Conservation (phyloP, 352 stramenopile species). For the Pythium insidiosum region DNA sequence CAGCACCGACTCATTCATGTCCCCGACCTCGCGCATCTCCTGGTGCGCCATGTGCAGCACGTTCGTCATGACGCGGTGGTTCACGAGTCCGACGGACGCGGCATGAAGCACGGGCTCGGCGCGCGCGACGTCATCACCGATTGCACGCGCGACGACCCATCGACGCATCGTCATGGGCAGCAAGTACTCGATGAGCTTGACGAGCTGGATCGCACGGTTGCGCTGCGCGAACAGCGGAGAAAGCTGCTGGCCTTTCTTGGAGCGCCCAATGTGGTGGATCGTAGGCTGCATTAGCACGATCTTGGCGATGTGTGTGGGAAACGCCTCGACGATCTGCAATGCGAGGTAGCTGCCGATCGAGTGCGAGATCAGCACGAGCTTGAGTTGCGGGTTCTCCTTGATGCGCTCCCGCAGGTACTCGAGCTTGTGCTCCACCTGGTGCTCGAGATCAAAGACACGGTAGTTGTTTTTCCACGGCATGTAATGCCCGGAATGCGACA, state of each 20-base stretch:
- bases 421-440: constrained; percentile 53
- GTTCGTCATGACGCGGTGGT: constrained; percentile 48
- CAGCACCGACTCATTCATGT: constrained; percentile 35
- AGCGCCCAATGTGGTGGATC: constrained; percentile 51
- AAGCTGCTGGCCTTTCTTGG: constrained; percentile 33
- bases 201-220: constrained; percentile 20
- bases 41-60: constrained; percentile 57
- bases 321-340: constrained; percentile 41
- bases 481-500: constrained; percentile 56
- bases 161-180: constrained; percentile 27
- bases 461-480: constrained; percentile 58
- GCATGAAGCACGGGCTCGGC: constrained; percentile 37
- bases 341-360: constrained; percentile 55
- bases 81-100: constrained; percentile 42
- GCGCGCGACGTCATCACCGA: constrained; percentile 23
- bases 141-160: constrained; percentile 31
- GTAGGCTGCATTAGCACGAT: constrained; percentile 66
- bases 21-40: constrained; percentile 46
- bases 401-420: constrained; percentile 36
- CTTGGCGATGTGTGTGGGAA: constrained; percentile 43
- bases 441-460: constrained; percentile 34
- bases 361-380: constrained; percentile 50
- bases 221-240: constrained; percentile 39
- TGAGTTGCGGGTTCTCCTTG: constrained; percentile 30
- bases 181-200: constrained; percentile 33